phyloP scores from a whole-genome alignment of 305 asterid species.

The Fraxinus latifolia region DNA sequence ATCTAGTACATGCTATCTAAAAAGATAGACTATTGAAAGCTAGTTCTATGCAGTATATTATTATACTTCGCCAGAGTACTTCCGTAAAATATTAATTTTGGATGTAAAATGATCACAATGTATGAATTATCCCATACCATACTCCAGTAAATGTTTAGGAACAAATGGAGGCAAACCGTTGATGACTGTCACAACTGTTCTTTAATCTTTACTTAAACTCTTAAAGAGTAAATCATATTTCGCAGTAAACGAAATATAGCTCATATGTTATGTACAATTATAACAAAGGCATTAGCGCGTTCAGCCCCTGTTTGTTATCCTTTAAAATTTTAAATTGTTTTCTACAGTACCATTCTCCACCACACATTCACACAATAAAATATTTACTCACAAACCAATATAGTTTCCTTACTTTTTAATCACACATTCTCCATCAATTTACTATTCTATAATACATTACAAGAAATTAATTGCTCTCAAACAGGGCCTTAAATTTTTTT shows the following conservation, averaged over 20 bases:
- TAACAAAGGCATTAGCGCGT: not conserved
- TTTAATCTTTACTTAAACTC: not conserved
- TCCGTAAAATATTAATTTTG: not conserved
- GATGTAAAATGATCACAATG: not conserved
- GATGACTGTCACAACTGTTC: not conserved
- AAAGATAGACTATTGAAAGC: slow-evolving; percentile 14
- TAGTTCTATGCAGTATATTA: not conserved
- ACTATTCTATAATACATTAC: no score
- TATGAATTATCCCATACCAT: not conserved
- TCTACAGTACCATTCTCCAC: no score
- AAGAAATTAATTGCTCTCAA: no score
- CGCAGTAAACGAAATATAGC: not conserved
- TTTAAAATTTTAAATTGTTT: no score
- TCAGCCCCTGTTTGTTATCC: no score
- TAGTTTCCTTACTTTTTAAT: no score
- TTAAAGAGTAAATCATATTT: not conserved
- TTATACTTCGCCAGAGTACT: not conserved
- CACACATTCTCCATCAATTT: no score
- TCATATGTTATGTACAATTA: not conserved
- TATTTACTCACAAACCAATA: no score
- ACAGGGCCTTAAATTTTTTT: no score
- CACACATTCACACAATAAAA: no score
- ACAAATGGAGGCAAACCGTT: not conserved
- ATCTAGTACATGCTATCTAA: slow-evolving; percentile 7
- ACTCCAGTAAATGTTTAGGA: not conserved